Evolutionary conservation across 352 stramenopile genomes (phyloP), one percentile per base, ranked within the genome.

Genomic region (Pythium monospermum): DNA sequence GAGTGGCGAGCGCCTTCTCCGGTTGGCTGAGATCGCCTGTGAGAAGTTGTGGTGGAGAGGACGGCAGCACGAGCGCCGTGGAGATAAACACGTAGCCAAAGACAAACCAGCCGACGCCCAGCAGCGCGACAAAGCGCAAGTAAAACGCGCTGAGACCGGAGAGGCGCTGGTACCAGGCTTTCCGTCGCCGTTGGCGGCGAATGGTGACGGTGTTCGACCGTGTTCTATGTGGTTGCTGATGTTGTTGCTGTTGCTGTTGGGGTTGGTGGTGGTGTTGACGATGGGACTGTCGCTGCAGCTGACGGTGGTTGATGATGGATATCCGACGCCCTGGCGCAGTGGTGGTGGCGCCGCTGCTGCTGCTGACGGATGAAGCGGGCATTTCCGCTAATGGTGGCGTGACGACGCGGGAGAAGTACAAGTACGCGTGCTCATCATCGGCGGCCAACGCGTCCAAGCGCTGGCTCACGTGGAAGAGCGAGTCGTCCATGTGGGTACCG

Each of bases 401-500:
- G 23, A 49, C 28, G 30, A 57, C 46, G 40, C 54, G 54, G 18
- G 54, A 46, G 32, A 55, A 55, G 48, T 57, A 50, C 42, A 58
- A 45, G 33, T 44, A 47, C 16, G 47, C 56, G 48, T 54, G 56
- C 41, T 64, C 56, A 42, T 64, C 56, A 40, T 64, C 56, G 40
- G 56, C 56, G 19, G 56, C 56, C 18, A 64, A 42, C 30, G 56
- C 56, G 28, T 64, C 56, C 19, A 64, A 49, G 18, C 56, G 56
- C 48, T 64, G 56, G 48, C 56, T 47, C 33, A 64, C 56, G 49
- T 64, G 47, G 49, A 54, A 64, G 33, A 64, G 49, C 48, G 56
- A 43, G 48, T 64, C 56, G 37, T 64, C 56, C 18, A 49, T 28
- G 11, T 13, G 39, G 8, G 39, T 35, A n/a, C n/a, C n/a, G n/a